phyloP scores from a whole-genome alignment of 2,329 filamentous ascomycete genomes.

The Dactylellina drechsleri region DNA sequence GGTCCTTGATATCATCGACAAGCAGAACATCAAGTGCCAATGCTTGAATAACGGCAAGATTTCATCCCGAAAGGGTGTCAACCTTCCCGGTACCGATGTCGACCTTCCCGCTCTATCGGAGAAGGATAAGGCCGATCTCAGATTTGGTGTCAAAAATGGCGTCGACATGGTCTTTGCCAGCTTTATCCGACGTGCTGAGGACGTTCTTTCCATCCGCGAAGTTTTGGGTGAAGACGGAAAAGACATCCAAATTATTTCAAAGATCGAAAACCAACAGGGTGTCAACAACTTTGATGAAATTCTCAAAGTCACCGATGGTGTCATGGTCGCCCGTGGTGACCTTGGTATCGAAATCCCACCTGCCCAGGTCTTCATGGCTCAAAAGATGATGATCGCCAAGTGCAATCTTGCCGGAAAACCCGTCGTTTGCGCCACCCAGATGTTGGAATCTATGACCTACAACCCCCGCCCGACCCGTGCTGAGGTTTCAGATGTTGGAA shows the following conservation, averaged over 20 bases:
- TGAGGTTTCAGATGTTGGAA: slow-evolving; percentile 98
- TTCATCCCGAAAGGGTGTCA: slow-evolving; percentile 98
- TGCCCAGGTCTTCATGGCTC: slow-evolving; percentile 96
- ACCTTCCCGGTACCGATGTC: slow-evolving; percentile 97
- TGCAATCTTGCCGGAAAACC: slow-evolving; percentile 99
- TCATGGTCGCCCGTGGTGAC: slow-evolving; percentile 99
- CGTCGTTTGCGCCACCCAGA: slow-evolving; percentile 98
- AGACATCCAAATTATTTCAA: slow-evolving; percentile 99
- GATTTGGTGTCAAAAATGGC: slow-evolving; percentile 96
- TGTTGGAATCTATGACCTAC: slow-evolving; percentile 99
- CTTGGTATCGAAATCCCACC: slow-evolving; percentile 98
- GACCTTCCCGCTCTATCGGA: slow-evolving; percentile 96
- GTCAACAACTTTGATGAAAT: slow-evolving; percentile 99
- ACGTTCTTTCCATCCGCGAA: slow-evolving; percentile 90
- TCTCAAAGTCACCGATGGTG: slow-evolving; percentile 92
- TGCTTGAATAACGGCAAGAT: slow-evolving; percentile 98
- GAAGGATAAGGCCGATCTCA: slow-evolving; percentile 95
- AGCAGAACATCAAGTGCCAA: slow-evolving; percentile 84
- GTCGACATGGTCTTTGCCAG: slow-evolving; percentile 99
- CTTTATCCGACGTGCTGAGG: slow-evolving; percentile 93
- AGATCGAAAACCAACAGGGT: slow-evolving; percentile 99
- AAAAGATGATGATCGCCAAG: slow-evolving; percentile 99
- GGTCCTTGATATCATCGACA: slow-evolving; percentile 85
- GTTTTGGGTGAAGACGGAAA: slow-evolving; percentile 91
- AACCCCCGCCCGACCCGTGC: slow-evolving; percentile 98